Evolutionary conservation across 768 basidiomycete species (phyloP), one percentile per base, ranked within the genome.

Genomic region (Suillus weaverae): DNA sequence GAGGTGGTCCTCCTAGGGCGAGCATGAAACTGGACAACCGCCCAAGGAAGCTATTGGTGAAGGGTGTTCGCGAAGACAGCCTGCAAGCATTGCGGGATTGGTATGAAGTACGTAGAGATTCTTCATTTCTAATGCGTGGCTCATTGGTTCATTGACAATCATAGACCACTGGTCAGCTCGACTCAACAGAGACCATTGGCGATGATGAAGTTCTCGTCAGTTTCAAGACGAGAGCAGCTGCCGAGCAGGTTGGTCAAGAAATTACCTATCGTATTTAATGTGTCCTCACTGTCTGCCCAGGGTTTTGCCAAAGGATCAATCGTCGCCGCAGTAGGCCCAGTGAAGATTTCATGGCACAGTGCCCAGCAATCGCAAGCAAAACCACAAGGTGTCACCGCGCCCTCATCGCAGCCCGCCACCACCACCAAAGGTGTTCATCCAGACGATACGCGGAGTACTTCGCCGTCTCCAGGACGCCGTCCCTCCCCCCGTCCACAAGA

Each of bases 21-120:
- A 94, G 88, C 70, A 91, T 97, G 90, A 91, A 91, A 72, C 85
- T 97, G 35, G 95, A 97, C 75, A 94, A 95, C 71, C 86, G 95
- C 20, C 91, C 95, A 11, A 91, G 88, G 79, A 89, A 86, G 75
- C 78, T 97, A 30, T 77, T 90, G 26, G 80, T 97, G 35, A 89
- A 92, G 71, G 91, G 89, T 43, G 85, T 85, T 10, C 76, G 81
- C 41, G 82, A 84, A 22, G 80, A 80, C n/a, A 80, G 80, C 36
- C 66, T 86, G 38, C 86, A 89, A 66, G 82, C 85, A 7, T 78
- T 95, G 65, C 86, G 85, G 67, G 88, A 92, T 69, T 96, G 92
- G 91, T 97, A 90, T 73, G 91, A 94, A 83, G 88, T 91, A 71
- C 26, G 78, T 68, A 16, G 6, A 26, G 2, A 59, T 59, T 32